Evolutionary conservation across 176 grass and related monocot genomes (phyloP), one percentile per base, ranked within the genome.

Genomic region (Rhynchospora pubera): DNA sequence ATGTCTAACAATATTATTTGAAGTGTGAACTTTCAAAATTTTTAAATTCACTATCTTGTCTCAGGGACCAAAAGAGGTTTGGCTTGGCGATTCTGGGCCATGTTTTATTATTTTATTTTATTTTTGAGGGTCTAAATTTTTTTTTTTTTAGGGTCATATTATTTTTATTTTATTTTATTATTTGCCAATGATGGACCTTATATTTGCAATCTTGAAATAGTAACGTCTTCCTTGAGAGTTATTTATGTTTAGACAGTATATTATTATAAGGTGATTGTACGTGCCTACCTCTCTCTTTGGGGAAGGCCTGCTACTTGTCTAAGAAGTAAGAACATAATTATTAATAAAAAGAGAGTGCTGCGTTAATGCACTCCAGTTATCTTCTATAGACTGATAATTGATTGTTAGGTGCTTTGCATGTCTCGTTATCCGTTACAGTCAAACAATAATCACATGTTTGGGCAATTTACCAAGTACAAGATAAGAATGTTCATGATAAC

Each of bases 341-440:
- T 28, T 59, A 34, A 55, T 21, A 79, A 79, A 60, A 8, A 57
- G 18, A 60, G 39, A 57, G 48, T 79, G 53, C 56, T 79, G 26
- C 23, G 52, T 5, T 26, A 57, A 79, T 57, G 23, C 76, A 79
- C 52, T 79, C 76, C 51, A 57, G 12, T 79, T 79, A 79, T 79
- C 16, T 60, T 42, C 45, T 60, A 58, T 59, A 43, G 26, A 51
- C n/a, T 18, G 11, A 4, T 15, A 52, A 45, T 79, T 42, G 22
- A n/a, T 66, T 66, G 62, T 66, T 66, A 66, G 47, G 52, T 79
- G 75, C 75, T 56, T n/a, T 57, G 19, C 76, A 79, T 55, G 76
- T 59, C 26, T 57, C 13, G 34, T 34, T 78, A 5, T 78, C 7
- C 75, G 15, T 55, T 57, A 14, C 52, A 10, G 50, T 30, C 75